These are phyloP conservation scores for Claviceps fusiformis DNA, from an alignment of 2,329 filamentous ascomycete genomes.

Conservation along the genomic window DNA sequence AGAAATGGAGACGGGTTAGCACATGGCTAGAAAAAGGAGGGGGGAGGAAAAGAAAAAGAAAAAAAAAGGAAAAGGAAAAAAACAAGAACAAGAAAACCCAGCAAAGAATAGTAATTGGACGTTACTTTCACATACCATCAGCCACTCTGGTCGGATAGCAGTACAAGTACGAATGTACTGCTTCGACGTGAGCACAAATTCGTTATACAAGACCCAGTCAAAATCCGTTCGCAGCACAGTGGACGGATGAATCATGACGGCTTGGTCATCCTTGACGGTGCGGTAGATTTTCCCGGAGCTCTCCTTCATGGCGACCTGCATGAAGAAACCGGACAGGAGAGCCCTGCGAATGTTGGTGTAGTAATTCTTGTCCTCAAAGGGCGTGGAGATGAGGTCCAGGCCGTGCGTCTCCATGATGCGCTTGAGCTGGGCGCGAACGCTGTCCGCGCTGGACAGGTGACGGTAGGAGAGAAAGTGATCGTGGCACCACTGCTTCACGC, in stretches of 20 bases:
- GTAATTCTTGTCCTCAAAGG: constrained; percentile 92
- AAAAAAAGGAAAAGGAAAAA: not conserved
- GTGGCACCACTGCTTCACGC: constrained; percentile 86
- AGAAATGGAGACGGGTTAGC: not conserved
- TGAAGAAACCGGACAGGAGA: constrained; percentile 91
- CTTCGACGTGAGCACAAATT: constrained; percentile 95
- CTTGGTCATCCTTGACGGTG: constrained; percentile 94
- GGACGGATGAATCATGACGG: constrained; percentile 82
- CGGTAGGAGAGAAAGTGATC: constrained; percentile 89
- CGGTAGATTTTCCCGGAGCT: constrained; percentile 78
- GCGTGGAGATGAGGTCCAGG: constrained; percentile 73
- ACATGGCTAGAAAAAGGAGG: not conserved
- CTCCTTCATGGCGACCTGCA: constrained; percentile 96
- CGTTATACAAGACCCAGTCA: constrained; percentile 97
- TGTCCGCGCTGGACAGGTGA: constrained; percentile 82
- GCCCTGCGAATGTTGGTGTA: constrained; percentile 94
- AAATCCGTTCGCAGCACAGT: constrained; percentile 79
- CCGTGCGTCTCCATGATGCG: constrained; percentile 93
- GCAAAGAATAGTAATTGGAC: no score
- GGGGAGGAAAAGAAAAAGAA: not conserved
- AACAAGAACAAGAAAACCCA: no score
- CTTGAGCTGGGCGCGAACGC: constrained; percentile 80
- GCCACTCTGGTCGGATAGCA: constrained; percentile 83
- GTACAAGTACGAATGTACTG: constrained; percentile 96
- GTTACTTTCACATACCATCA: constrained; percentile 48